Evolutionary conservation across 225 moss, liverwort and hornwort species (phyloP).

Genomic region (Takakia lepidozioides): DNA sequence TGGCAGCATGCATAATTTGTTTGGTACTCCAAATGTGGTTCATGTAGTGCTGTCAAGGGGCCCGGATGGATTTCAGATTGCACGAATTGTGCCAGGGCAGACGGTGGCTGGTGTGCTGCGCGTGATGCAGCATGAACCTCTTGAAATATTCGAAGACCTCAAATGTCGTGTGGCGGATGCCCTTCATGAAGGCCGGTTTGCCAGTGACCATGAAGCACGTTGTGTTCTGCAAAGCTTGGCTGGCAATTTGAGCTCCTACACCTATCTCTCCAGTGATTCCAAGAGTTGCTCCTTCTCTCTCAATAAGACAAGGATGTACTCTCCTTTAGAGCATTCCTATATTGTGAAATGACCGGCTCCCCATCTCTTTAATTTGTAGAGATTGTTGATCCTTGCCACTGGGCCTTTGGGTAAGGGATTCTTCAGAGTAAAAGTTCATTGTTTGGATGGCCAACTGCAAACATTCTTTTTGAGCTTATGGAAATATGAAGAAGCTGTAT

Average conservation of each 20-base stretch:
- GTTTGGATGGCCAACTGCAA: too few species aligned
- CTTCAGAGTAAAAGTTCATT: too few species aligned
- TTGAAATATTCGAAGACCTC: constrained; percentile 19
- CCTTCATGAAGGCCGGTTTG: constrained; percentile 11
- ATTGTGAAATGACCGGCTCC: too few species aligned
- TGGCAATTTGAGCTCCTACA: constrained; percentile 27
- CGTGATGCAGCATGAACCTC: constrained; percentile 35
- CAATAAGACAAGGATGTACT: constrained; percentile 6
- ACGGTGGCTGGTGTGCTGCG: constrained; percentile 22
- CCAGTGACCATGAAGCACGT: constrained; percentile 17
- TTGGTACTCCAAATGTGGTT: constrained; percentile 33
- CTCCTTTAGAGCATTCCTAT: too few species aligned
- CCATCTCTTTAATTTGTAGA: too few species aligned
- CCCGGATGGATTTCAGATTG: constrained; percentile 17
- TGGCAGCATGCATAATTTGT: constrained; percentile 50
- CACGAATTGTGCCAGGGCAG: constrained; percentile 18
- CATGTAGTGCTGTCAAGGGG: constrained; percentile 15
- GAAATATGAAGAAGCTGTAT: too few species aligned
- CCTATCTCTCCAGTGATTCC: constrained; percentile 40
- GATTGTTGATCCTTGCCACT: too few species aligned
- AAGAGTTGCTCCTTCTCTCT: constrained; percentile 15
- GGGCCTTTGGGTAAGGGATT: too few species aligned
- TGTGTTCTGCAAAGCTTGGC: constrained; percentile 11
- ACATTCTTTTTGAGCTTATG: too few species aligned
- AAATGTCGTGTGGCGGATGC: constrained; percentile 22